Conservation (phyloP, 1,139 yeast genomes). For the Geotrichum reessii region DNA sequence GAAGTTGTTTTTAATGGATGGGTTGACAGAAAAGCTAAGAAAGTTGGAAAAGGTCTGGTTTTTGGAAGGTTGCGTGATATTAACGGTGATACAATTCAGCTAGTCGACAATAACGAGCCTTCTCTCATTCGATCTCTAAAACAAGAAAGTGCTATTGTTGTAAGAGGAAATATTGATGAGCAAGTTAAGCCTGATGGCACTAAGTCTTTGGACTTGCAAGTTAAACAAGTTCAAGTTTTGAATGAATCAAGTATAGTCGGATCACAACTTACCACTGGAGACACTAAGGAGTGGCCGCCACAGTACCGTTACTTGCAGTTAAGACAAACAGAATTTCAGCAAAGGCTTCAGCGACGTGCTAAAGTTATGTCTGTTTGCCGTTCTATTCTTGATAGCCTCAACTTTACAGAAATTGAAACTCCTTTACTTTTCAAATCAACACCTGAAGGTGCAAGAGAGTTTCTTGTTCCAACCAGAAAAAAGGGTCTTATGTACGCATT, state of each 20-base stretch:
- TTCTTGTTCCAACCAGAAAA: constrained; percentile 81
- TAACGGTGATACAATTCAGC: constrained; percentile 61
- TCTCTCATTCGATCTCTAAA: constrained; percentile 47
- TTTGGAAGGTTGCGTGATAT: constrained; percentile 74
- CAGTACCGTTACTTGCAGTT: constrained; percentile 77
- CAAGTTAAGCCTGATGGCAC: constrained; percentile 28
- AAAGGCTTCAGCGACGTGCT: constrained; percentile 56
- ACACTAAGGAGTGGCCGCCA: constrained; percentile 54
- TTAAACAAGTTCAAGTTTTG: constrained; percentile 49
- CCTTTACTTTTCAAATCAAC: constrained; percentile 91
- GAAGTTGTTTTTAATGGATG: constrained; percentile 58
- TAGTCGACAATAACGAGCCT: constrained; percentile 49
- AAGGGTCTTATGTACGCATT: constrained; percentile 66
- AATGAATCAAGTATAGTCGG: constrained; percentile 66
- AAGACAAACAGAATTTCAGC: constrained; percentile 56
- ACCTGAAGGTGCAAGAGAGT: constrained; percentile 97
- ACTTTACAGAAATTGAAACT: constrained; percentile 82
- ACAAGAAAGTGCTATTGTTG: constrained; percentile 72
- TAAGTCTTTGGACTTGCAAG: constrained; percentile 52
- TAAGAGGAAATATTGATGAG: constrained; percentile 50
- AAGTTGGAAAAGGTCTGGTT: constrained; percentile 49
- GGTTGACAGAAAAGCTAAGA: constrained; percentile 67
- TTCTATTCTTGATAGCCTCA: constrained; percentile 40
- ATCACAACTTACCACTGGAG: constrained; percentile 61
- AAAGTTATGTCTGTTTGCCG: constrained; percentile 54